These are phyloP conservation scores for Colletotrichum lini DNA, from an alignment of 2,329 filamentous ascomycete genomes.

Conservation along the genomic window DNA sequence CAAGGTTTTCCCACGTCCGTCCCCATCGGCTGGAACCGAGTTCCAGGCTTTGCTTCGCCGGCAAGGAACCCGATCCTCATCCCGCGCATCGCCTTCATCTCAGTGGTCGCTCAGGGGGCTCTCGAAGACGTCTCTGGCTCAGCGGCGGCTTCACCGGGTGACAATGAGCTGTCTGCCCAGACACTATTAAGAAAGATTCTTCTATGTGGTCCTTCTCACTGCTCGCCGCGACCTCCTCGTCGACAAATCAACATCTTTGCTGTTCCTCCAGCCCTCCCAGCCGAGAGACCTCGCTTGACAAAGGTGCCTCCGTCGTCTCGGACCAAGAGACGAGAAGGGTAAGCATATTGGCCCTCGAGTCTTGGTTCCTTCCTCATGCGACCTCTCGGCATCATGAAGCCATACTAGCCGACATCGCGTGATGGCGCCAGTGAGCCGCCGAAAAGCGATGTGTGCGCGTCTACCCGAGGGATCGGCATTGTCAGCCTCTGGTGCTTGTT, in stretches of 20 bases:
- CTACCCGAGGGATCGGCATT: background rate
- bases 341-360: conserved; percentile 1
- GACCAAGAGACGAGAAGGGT: conserved; percentile 23
- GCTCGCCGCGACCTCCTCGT: background rate
- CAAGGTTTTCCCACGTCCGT: background rate
- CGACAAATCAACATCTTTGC: conserved; percentile 22
- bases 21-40: conserved; percentile 23
- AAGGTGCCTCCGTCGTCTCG: background rate
- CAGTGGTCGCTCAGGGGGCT: background rate
- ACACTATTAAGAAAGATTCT: background rate
- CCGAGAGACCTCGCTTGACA: conserved; percentile 3
- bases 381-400: conserved; percentile 32
- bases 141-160: background rate
- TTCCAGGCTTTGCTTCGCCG: conserved; percentile 14
- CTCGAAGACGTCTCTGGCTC: background rate
- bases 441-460: conserved; percentile 23
- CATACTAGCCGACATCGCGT: conserved; percentile 34
- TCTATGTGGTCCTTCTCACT: too few species aligned
- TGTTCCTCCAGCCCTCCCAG: background rate
- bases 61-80: conserved; percentile 28
- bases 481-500: background rate
- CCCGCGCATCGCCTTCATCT: conserved; percentile 1
- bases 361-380: conserved; percentile 36
- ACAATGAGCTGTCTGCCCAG: background rate
- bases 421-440: conserved; percentile 30